phyloP scores from a whole-genome alignment of 768 basidiomycete genomes.

The Trametes cubensis region DNA sequence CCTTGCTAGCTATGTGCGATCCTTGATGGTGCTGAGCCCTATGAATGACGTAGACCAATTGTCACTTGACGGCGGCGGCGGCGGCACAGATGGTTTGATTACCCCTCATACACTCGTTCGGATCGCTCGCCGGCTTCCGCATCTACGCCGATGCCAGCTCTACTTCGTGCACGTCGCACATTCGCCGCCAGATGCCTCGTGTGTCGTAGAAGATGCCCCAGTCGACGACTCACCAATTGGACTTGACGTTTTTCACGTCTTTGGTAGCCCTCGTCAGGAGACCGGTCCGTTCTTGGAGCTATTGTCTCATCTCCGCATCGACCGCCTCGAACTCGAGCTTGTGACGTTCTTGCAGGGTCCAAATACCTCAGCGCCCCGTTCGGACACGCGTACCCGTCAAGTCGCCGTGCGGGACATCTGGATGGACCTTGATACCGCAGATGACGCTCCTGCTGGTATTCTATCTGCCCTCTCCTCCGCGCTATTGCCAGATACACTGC shows the following conservation, averaged over 20 bases:
- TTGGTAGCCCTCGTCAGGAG: conserved; percentile 11
- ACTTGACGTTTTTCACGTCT: conserved; percentile 6
- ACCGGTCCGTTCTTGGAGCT: conserved; percentile 9
- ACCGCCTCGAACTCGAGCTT: conserved; percentile 17
- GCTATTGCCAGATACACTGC: background rate
- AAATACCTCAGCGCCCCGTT: background rate
- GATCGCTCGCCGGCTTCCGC: conserved; percentile 4
- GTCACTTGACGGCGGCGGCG: background rate
- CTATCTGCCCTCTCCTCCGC: conserved; percentile 5
- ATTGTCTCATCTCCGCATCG: conserved; percentile 4
- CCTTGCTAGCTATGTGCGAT: conserved; percentile 6
- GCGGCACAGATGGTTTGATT: background rate
- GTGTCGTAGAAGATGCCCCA: background rate
- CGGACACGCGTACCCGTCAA: background rate
- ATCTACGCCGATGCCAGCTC: conserved; percentile 9
- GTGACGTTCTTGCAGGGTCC: conserved; percentile 9
- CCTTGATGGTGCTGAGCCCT: conserved; percentile 6
- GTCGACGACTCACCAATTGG: background rate
- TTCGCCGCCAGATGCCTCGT: background rate
- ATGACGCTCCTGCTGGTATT: conserved; percentile 6
- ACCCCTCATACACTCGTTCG: conserved; percentile 3
- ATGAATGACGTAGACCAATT: conserved; percentile 1
- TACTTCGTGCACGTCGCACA: conserved; percentile 12
- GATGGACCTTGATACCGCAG: conserved; percentile 8
- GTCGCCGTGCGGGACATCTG: conserved; percentile 7